Evolutionary conservation across 2,329 filamentous ascomycete genomes (phyloP).

Genomic region (Trichoderma sp.): DNA sequence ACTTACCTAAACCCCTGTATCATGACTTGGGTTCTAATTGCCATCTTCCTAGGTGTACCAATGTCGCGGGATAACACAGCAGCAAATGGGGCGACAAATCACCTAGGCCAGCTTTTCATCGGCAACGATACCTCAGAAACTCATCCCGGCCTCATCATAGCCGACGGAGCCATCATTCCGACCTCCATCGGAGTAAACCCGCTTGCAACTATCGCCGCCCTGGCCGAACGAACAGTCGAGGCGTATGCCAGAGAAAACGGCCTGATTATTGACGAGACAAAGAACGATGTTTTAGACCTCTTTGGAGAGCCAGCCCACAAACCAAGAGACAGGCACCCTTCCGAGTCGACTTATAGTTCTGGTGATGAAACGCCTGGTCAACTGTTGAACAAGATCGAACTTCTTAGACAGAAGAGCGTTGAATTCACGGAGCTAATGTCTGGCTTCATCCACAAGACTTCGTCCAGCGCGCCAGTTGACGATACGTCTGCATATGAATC

Average conservation of each 20-base stretch:
- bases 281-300: conserved; percentile 54
- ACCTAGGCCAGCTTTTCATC: conserved; percentile 60
- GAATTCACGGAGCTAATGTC: conserved; percentile 67
- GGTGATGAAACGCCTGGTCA: background rate
- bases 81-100: conserved; percentile 59
- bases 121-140: conserved; percentile 51
- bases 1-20: too few species aligned
- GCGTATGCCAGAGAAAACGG: conserved; percentile 44
- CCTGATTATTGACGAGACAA: conserved; percentile 48
- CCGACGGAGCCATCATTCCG: conserved; percentile 63
- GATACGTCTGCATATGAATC: conserved; percentile 54
- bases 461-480: conserved; percentile 45
- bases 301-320: conserved; percentile 52
- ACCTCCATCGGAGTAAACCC: conserved; percentile 66
- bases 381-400: conserved; percentile 4
- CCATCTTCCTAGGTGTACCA: conserved; percentile 52
- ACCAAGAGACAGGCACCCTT: conserved; percentile 14
- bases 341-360: too few species aligned
- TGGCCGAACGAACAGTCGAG: conserved; percentile 65
- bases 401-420: conserved; percentile 44
- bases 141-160: conserved; percentile 60
- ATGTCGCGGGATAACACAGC: conserved; percentile 63
- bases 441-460: conserved; percentile 53
- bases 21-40: background rate
- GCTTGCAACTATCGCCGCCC: conserved; percentile 67